Percentiles rank a stretch among this genome's conserved stretches.
These are phyloP conservation scores for Craterostigma plantagineum DNA, from an alignment of 257 asterid genomes.

Conservation along the genomic window DNA sequence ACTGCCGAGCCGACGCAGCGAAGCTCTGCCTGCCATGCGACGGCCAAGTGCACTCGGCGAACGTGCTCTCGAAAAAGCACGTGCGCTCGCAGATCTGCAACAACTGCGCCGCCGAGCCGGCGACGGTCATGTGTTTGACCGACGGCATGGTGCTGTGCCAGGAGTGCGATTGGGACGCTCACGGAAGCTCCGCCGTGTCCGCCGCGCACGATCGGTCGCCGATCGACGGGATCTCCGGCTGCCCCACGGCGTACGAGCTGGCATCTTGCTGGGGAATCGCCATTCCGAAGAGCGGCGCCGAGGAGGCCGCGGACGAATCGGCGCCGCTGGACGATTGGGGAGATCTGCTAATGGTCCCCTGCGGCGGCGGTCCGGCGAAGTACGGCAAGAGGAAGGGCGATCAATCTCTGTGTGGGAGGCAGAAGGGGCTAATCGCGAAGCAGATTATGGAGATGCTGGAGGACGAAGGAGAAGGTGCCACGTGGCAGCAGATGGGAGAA, in stretches of 20 bases:
- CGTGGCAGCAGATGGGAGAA: slow-evolving; percentile 14
- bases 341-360: slow-evolving; percentile 13
- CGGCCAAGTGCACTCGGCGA: slow-evolving; percentile 86
- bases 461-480: slow-evolving; percentile 16
- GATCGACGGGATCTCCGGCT: slow-evolving; percentile 48
- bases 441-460: slow-evolving; percentile 48
- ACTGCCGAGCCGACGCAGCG: slow-evolving; percentile 87
- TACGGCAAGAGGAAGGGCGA: slow-evolving; percentile 18
- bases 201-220: slow-evolving; percentile 57
- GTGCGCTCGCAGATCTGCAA: slow-evolving; percentile 95
- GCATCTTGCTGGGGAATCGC: slow-evolving; percentile 81
- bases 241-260: slow-evolving; percentile 46
- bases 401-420: slow-evolving; percentile 42
- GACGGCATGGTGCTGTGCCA: slow-evolving; percentile 73
- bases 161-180: slow-evolving; percentile 93
- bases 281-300: slow-evolving; percentile 22
- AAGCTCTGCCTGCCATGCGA: slow-evolving; percentile 81
- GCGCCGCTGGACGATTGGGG: slow-evolving; percentile 38
- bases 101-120: slow-evolving; percentile 71
- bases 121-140: slow-evolving; percentile 55
- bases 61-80: slow-evolving; percentile 76
- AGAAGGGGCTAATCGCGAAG: slow-evolving; percentile 46
- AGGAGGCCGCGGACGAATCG: slow-evolving; percentile 43
- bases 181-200: slow-evolving; percentile 39
- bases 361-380: slow-evolving; percentile 23